Conservation (phyloP, 1,139 yeast genomes). For the Blastobotrys ciferrii region DNA sequence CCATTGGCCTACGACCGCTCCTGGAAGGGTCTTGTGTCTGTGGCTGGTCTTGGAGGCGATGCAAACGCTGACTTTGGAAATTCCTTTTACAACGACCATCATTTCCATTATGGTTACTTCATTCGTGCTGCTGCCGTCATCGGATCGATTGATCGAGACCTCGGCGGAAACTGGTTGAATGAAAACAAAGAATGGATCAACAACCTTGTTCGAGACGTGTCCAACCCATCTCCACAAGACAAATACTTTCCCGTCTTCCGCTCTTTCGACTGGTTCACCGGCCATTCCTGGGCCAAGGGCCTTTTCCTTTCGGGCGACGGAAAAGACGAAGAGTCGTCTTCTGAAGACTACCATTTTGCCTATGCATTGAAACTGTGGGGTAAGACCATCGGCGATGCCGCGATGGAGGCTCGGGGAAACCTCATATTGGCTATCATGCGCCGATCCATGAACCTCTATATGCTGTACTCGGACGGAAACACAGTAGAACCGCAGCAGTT, state of each 20-base stretch:
- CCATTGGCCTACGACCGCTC: slow-evolving; percentile 66
- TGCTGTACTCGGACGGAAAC: slow-evolving; percentile 55
- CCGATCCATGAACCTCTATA: slow-evolving; percentile 60
- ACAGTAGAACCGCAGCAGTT: slow-evolving; percentile 42
- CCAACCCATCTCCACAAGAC: slow-evolving; percentile 61
- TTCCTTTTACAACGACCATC: slow-evolving; percentile 67
- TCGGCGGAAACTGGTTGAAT: slow-evolving; percentile 61
- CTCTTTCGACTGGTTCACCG: slow-evolving; percentile 72
- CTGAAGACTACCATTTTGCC: slow-evolving; percentile 67
- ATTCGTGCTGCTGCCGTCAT: slow-evolving; percentile 70
- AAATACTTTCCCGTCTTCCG: slow-evolving; percentile 65
- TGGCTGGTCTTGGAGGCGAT: slow-evolving; percentile 45
- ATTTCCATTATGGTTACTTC: slow-evolving; percentile 70
- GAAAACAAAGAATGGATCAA: slow-evolving; percentile 61
- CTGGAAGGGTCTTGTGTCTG: slow-evolving; percentile 63
- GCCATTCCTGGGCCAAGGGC: slow-evolving; percentile 83
- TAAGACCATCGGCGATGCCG: slow-evolving; percentile 53
- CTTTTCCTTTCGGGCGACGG: slow-evolving; percentile 66
- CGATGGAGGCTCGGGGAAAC: slow-evolving; percentile 67
- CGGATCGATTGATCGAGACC: slow-evolving; percentile 55
- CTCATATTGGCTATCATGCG: slow-evolving; percentile 64
- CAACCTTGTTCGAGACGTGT: slow-evolving; percentile 62
- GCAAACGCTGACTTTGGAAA: slow-evolving; percentile 57
- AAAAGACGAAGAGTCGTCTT: slow-evolving; percentile 70
- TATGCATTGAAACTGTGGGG: slow-evolving; percentile 80